Percentiles rank a stretch among this genome's conserved stretches.
These are phyloP conservation scores for Curvularia lunata DNA, from an alignment of 2,329 filamentous ascomycete genomes.

Conservation along the genomic window DNA sequence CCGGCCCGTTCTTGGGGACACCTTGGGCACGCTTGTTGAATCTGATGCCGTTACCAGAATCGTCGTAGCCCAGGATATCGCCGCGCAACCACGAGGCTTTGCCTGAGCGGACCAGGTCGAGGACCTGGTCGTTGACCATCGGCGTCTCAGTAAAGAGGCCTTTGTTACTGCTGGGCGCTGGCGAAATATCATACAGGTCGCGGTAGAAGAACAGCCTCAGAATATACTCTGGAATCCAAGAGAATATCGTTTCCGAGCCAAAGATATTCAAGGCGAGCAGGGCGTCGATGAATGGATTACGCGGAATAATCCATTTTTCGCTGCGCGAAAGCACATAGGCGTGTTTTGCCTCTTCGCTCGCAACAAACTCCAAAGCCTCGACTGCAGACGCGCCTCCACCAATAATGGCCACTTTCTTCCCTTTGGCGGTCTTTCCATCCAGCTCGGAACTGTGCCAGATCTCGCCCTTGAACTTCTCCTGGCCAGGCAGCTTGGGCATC, in stretches of 20 bases:
- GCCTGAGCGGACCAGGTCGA: conserved; percentile 74
- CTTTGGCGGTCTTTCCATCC: conserved; percentile 73
- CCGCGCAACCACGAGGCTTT: conserved; percentile 80
- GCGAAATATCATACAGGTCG: conserved; percentile 76
- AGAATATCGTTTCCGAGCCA: conserved; percentile 75
- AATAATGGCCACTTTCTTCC: conserved; percentile 77
- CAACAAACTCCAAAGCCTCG: conserved; percentile 81
- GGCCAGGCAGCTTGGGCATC: conserved; percentile 72
- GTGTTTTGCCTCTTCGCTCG: conserved; percentile 68
- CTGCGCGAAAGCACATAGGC: conserved; percentile 76
- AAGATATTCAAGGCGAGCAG: conserved; percentile 80
- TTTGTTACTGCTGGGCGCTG: conserved; percentile 59
- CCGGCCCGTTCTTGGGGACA: conserved; percentile 77
- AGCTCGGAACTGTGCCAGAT: conserved; percentile 78
- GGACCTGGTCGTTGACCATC: conserved; percentile 84
- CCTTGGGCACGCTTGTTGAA: conserved; percentile 76
- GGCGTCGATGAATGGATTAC: conserved; percentile 75
- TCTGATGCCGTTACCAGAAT: conserved; percentile 67
- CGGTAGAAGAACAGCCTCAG: conserved; percentile 82
- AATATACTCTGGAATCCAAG: conserved; percentile 78
- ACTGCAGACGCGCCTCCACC: conserved; percentile 82
- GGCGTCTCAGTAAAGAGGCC: conserved; percentile 84
- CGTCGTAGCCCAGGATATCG: conserved; percentile 72
- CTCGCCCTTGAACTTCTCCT: conserved; percentile 73
- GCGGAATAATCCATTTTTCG: conserved; percentile 87